Evolutionary conservation across 2,329 filamentous ascomycete species (phyloP).

Genomic region (Colletotrichum tabaci): DNA sequence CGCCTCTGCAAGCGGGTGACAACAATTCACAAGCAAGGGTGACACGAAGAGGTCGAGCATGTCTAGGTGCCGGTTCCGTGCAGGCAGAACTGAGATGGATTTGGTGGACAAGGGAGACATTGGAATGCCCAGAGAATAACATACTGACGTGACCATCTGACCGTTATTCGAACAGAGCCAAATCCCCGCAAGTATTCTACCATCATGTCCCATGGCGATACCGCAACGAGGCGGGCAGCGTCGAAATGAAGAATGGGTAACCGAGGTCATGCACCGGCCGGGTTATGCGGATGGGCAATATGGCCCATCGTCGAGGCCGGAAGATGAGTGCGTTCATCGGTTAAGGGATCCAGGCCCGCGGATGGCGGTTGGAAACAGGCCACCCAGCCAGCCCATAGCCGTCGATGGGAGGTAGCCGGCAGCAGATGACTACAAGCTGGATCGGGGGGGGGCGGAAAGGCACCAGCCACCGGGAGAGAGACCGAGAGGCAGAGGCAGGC

Average conservation of each 20-base stretch:
- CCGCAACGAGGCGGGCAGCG: too few relatives aligned
- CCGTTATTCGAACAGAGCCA: too few relatives aligned
- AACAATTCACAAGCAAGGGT: neutral
- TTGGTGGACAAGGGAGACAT: neutral
- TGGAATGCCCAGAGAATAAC: too few relatives aligned
- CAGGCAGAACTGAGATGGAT: neutral
- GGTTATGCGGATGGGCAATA: too few relatives aligned
- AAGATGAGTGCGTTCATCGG: neutral
- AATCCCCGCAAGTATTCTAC: too few relatives aligned
- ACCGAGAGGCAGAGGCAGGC: neutral
- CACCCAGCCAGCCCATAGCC: neutral
- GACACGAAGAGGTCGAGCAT: too few relatives aligned
- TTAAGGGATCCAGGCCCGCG: neutral
- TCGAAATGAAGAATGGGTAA: too few relatives aligned
- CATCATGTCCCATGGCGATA: too few relatives aligned
- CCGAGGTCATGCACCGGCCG: too few relatives aligned
- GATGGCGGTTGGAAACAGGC: neutral
- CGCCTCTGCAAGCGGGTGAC: neutral
- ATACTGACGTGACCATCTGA: too few relatives aligned
- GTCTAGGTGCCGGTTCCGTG: neutral
- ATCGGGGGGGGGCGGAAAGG: too few relatives aligned
- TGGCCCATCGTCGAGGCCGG: too few relatives aligned
- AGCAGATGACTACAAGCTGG: neutral
- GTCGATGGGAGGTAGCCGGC: neutral
- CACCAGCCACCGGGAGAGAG: neutral